Evolutionary conservation across 2,329 filamentous ascomycete genomes (phyloP).

Genomic region (Corynespora cassiicola): DNA sequence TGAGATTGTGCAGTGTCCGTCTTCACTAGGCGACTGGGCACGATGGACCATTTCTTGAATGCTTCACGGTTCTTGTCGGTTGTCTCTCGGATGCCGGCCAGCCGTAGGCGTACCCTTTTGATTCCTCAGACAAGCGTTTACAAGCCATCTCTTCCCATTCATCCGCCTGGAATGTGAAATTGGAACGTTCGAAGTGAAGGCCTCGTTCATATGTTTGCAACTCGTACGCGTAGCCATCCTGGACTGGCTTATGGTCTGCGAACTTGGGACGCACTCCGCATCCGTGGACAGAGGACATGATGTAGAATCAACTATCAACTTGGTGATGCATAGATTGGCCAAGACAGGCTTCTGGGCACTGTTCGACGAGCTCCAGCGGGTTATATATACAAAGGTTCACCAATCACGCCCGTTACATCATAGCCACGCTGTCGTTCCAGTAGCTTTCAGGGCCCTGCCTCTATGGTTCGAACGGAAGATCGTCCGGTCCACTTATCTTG

Average conservation of each 20-base stretch:
- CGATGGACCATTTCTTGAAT: conserved; percentile 30
- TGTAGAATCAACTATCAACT: too few relatives aligned
- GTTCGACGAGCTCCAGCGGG: too few relatives aligned
- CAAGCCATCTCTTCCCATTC: conserved; percentile 34
- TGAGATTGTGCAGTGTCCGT: conserved; percentile 13
- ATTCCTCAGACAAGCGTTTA: conserved; percentile 33
- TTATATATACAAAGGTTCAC: too few relatives aligned
- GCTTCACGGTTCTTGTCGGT: conserved; percentile 34
- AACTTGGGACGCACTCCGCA: not conserved
- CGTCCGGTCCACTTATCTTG: too few relatives aligned
- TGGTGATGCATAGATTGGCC: too few relatives aligned
- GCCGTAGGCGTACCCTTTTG: conserved; percentile 43
- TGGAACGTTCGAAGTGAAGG: conserved; percentile 38
- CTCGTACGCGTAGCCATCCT: conserved; percentile 31
- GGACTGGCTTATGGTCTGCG: conserved; percentile 1
- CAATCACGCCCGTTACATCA: too few relatives aligned
- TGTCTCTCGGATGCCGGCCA: conserved; percentile 40
- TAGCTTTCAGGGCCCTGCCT: too few relatives aligned
- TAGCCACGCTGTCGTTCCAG: too few relatives aligned
- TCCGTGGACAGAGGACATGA: conserved; percentile 2
- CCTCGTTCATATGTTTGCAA: conserved; percentile 38
- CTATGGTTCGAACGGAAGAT: too few relatives aligned
- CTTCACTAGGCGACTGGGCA: conserved; percentile 15
- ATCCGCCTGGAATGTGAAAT: conserved; percentile 40
- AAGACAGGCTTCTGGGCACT: too few relatives aligned